These are phyloP conservation scores for Talaromyces sp. DNA, from an alignment of 2,329 filamentous ascomycete species.

Conservation along the genomic window DNA sequence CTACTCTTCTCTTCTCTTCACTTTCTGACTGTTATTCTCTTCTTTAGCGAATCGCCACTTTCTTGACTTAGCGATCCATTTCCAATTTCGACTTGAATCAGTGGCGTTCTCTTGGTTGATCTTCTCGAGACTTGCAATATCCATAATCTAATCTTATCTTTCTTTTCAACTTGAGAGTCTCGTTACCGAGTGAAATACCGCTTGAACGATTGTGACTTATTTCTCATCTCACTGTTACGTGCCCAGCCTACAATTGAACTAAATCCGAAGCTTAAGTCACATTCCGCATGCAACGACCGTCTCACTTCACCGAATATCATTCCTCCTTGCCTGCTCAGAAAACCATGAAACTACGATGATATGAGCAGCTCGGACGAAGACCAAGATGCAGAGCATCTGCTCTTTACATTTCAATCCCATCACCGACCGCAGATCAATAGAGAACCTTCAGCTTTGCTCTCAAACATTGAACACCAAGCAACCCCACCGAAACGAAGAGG, in stretches of 20 bases:
- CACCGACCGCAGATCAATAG: background rate
- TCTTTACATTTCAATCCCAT: constrained; percentile 27
- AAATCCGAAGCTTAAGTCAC: background rate
- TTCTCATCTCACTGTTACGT: background rate
- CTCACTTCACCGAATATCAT: background rate
- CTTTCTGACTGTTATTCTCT: background rate
- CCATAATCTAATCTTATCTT: background rate
- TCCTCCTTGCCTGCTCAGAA: background rate
- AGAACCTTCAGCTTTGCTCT: background rate
- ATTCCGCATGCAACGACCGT: background rate
- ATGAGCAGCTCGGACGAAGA: constrained; percentile 23
- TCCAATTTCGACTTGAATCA: background rate
- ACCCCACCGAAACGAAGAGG: background rate
- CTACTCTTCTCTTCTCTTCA: background rate
- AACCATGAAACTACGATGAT: background rate
- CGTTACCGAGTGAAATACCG: background rate
- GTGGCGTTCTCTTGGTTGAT: background rate
- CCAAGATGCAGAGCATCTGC: constrained; percentile 24
- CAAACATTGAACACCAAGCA: background rate
- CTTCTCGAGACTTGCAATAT: background rate
- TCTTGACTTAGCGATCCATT: background rate
- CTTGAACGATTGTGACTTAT: background rate
- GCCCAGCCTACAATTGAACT: background rate
- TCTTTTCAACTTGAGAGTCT: background rate
- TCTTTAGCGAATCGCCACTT: background rate